Evolutionary conservation across 148 eudicot genomes (phyloP).

Genomic region (Euryodendron excelsum): DNA sequence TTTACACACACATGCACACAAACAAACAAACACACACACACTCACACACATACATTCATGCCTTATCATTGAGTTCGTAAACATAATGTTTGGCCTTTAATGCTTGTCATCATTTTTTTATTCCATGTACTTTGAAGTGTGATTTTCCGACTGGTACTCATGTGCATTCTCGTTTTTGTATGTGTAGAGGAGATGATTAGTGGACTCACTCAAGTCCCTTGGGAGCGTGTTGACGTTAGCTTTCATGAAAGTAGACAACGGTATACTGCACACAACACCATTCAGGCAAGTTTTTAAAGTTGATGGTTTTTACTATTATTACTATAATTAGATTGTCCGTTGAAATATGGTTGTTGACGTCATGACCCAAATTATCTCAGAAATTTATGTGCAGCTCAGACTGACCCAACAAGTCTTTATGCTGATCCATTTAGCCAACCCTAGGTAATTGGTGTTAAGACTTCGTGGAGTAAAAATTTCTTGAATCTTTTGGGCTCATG

Average conservation of each 20-base stretch:
- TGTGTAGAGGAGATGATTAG: conserved; percentile 80
- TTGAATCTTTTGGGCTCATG: too few relatives aligned
- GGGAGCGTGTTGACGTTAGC: conserved; percentile 94
- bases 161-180: conserved; percentile 1
- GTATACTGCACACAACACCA: conserved; percentile 81
- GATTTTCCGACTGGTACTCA: not conserved
- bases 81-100: not conserved
- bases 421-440: not conserved
- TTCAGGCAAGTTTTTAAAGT: conserved; percentile 55
- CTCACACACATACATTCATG: too few relatives aligned
- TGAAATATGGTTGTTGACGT: not conserved
- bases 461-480: not conserved
- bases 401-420: not conserved
- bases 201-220: conserved; percentile 82
- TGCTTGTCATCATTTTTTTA: not conserved
- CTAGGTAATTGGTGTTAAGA: not conserved
- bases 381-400: not conserved
- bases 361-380: not conserved
- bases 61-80: not conserved
- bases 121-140: not conserved
- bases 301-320: not conserved
- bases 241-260: conserved; percentile 79
- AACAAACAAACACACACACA: too few relatives aligned
- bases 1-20: not conserved
- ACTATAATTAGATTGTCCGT: too few relatives aligned